A percentile compares a stretch with the other conserved stretches of the same genome.
These are phyloP conservation scores for Globisporangium abappressorium DNA, from an alignment of 352 stramenopile genomes.

Conservation along the genomic window DNA sequence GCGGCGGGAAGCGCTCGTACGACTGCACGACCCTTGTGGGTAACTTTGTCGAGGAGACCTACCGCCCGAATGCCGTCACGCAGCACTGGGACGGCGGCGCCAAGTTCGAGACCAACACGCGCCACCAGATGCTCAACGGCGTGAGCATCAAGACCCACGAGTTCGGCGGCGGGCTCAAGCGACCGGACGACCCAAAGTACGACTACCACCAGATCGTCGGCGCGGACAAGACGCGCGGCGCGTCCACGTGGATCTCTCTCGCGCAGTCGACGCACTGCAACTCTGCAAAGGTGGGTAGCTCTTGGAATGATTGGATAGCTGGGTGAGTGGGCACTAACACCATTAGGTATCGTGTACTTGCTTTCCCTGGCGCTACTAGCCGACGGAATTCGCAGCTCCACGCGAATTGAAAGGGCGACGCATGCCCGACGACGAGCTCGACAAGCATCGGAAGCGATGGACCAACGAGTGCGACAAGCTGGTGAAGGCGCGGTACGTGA, in stretches of 20 bases:
- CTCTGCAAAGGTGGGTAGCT: conserved; percentile 27
- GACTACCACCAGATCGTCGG: conserved; percentile 67
- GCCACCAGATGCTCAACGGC: conserved; percentile 56
- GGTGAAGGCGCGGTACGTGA: conserved; percentile 54
- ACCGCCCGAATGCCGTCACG: conserved; percentile 49
- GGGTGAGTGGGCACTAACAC: too few relatives aligned
- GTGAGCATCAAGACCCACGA: conserved; percentile 25
- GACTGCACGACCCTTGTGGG: conserved; percentile 78
- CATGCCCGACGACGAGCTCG: conserved; percentile 47
- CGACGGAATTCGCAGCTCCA: conserved; percentile 66
- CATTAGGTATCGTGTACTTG: too few relatives aligned
- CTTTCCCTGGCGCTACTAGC: conserved; percentile 6
- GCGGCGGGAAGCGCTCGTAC: conserved; percentile 71
- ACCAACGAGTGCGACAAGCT: conserved; percentile 56
- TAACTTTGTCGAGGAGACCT: conserved; percentile 82
- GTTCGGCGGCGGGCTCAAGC: conserved; percentile 53
- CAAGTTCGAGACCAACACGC: conserved; percentile 56
- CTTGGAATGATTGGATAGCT: too few relatives aligned
- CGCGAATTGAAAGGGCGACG: conserved; percentile 48
- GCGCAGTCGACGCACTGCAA: conserved; percentile 58
- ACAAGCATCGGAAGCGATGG: conserved; percentile 58
- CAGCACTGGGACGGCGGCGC: conserved; percentile 36
- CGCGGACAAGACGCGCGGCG: conserved; percentile 50
- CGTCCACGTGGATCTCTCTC: conserved; percentile 55
- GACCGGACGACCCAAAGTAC: conserved; percentile 53